A percentile compares a stretch with the other conserved stretches of the same genome.
These are phyloP conservation scores for Malus orientalis DNA, from an alignment of 306 rosid species.

Conservation along the genomic window DNA sequence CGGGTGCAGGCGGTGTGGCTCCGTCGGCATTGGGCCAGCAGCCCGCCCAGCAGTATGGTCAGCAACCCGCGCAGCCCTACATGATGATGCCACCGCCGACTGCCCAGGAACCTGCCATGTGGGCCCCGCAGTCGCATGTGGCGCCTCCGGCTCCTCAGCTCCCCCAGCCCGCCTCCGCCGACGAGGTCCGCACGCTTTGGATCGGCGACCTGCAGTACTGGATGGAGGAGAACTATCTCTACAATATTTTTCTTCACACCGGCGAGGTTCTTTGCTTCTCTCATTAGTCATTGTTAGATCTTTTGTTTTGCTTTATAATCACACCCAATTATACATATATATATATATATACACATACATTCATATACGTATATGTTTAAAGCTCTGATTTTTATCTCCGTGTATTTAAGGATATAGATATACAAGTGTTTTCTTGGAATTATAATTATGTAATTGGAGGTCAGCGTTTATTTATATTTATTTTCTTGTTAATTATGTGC, in stretches of 20 bases:
- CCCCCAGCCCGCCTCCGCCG: constrained; percentile 32
- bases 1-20: constrained; percentile 60
- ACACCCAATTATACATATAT: no score
- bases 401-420: background rate
- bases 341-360: no score
- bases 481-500: constrained; percentile 2
- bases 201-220: constrained; percentile 95
- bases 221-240: constrained; percentile 88
- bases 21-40: constrained; percentile 54
- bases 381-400: background rate
- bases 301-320: background rate
- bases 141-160: constrained; percentile 28
- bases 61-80: constrained; percentile 53
- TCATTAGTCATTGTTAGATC: background rate
- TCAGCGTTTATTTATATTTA: no score
- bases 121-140: constrained; percentile 43
- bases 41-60: constrained; percentile 28
- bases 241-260: constrained; percentile 47
- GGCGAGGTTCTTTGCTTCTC: constrained; percentile 56
- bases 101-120: constrained; percentile 34
- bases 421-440: background rate
- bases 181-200: constrained; percentile 92
- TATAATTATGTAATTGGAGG: background rate
- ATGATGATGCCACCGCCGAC: constrained; percentile 66
- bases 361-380: background rate